Evolutionary conservation across 2,329 filamentous ascomycete genomes (phyloP).

Genomic region (Cercospora zeina): DNA sequence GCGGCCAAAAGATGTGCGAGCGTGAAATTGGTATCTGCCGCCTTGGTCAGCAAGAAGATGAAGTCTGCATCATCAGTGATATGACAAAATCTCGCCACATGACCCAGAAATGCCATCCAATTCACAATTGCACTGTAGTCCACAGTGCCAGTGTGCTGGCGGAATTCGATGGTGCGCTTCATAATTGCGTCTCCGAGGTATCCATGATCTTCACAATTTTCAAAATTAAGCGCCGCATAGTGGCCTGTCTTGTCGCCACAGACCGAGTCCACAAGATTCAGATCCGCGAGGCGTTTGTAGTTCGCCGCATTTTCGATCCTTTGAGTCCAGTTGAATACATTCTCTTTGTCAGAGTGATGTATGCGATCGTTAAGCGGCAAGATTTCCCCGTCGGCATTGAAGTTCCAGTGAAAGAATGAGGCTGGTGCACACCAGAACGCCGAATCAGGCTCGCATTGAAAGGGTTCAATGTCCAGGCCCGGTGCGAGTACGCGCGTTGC

Average conservation of each 20-base stretch:
- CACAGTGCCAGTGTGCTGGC: conserved; percentile 14
- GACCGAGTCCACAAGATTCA: background rate
- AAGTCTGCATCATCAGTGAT: background rate
- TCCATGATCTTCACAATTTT: conserved; percentile 5
- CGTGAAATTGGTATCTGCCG: conserved; percentile 7
- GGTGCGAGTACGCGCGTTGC: conserved; percentile 7
- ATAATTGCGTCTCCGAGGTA: background rate
- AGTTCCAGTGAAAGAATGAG: conserved; percentile 11
- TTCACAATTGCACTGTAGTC: background rate
- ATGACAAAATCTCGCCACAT: background rate
- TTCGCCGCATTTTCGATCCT: background rate
- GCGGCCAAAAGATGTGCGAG: background rate
- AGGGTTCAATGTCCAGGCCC: background rate
- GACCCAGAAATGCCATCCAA: background rate
- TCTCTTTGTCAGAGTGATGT: background rate
- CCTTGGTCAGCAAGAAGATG: conserved; percentile 2
- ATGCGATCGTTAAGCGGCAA: background rate
- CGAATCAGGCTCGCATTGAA: background rate
- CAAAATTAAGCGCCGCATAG: conserved; percentile 10
- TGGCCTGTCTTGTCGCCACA: conserved; percentile 4
- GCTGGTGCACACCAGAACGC: conserved; percentile 8
- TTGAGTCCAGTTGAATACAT: conserved; percentile 12
- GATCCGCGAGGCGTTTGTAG: background rate
- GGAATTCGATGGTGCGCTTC: conserved; percentile 14
- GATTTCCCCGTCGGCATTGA: background rate